Evolutionary conservation across 345 rosid species (phyloP), one percentile per base, ranked within the genome.

Genomic region (Nephelium lappaceum): DNA sequence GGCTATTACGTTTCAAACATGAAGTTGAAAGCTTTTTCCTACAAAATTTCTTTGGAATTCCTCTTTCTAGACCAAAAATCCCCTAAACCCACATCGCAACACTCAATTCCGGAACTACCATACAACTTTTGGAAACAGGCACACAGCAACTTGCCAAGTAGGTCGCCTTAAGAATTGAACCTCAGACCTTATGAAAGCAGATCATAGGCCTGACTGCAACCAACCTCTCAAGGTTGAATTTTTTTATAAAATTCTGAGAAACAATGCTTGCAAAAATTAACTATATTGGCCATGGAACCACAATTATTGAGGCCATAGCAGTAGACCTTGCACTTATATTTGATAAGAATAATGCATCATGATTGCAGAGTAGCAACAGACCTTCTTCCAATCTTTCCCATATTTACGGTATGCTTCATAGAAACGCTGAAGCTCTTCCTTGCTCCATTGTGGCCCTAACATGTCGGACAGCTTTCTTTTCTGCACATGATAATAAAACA

Each of bases 321-420:
- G 15, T 15, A 21, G 60, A 64, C 23, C 11, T 14, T 62, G 24
- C 68, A 16, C 24, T 19, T 47, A 65, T n/a, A 72, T 69, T 36
- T 14, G 62, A 41, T 16, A 75, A 70, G 45, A 55, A 42, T 11
- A 11, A 66, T 55, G 61, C 47, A 42, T 7, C 4, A 45, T 47
- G 27, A 63, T 58, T 58, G 67, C 24, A 70, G 72, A 67, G 12
- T 62, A 12, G 61, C 45, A 67, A 81, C 91, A 41, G 43, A 93
- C 97, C 95, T 88, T 93, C 84, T 89, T 89, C 95, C 97, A 93
- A 42, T 91, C 94, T 76, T 88, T 88, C 41, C 97, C 97, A 77
- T 89, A 87, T 81, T 84, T 90, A 31, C 95, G 94, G 80, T 86
- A 93, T 63, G 93, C 93, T 75, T 80, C 93, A 78, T 93, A 93